Base-by-base conservation (phyloP, 148 eudicot species). In the Chenopodium album region DNA sequence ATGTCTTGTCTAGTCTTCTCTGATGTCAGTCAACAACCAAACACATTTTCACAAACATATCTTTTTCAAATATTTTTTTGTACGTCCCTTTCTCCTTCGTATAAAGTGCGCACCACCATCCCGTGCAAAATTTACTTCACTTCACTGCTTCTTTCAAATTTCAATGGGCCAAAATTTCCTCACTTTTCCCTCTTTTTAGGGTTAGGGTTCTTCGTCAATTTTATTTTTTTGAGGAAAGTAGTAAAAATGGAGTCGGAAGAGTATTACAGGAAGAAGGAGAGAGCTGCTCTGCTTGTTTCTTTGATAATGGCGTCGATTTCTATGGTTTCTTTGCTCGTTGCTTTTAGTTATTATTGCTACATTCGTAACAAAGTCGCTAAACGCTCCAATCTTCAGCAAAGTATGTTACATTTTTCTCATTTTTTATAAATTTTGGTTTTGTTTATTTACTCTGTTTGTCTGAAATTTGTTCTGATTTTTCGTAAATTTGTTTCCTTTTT, bases 281-380 rank as follows among this genome's bases (percentile, higher is more conserved):
- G 90, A 31, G 47, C 83, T 28, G 91, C 84, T 32, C 83, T 93
- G 84, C 86, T 92, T 0, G 79, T 85, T 8, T 87, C 93, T 52
- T 20, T 92, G 52, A 89, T 86, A 20, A 79, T 90, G 80, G 98
- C 98, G 12, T 85, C 92, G 4, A 69, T 95, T 13, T 88, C 98
- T 17, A 63, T 95, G 32, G 88, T 90, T 82, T 87, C 94, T 3
- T 79, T 93, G 82, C 86, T 93, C 13, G 85, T 92, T 26, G 90
- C 97, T 46, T 91, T 91, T 75, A 80, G 84, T 74, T 95, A 95
- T 84, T 93, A 91, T 75, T 95, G 99, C 88, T 93, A 95, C 87
- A 85, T 95, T 76, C 82, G 90, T 14, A 82, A 82, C 90, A 91
- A 90, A 86, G 87, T 95, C 82, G 86, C 94, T 22, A 92, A 80